Evolutionary conservation across 192 early-diverging fungal genomes (phyloP), one percentile per base, ranked within the genome.

Genomic region (Umbelopsis ramanniana): DNA sequence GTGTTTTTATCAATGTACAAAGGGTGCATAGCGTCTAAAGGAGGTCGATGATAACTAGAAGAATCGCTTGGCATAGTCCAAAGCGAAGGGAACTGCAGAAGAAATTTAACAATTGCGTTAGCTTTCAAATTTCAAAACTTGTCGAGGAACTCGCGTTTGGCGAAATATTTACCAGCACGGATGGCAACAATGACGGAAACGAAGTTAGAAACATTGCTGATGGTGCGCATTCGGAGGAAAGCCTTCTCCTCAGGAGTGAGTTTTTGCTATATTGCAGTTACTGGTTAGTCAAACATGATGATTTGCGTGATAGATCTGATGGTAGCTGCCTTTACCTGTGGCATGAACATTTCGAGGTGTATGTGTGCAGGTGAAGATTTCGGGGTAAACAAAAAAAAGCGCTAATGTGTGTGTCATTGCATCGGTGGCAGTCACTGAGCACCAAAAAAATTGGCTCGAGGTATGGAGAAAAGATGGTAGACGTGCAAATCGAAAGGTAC

Each of bases 201-300:
- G 68, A 79, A 79, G 53, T 75, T 79, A 24, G 69, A 71, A 11
- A 79, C 73, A 21, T 69, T 79, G 35, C 52, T 63, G 37, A 79
- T 50, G 10, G 77, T 79, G n/a, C 73, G 72, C 37, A 71, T 69
- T 68, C 77, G 67, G n/a, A 79, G 54, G 38, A 74, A 66, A 24
- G 77, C 77, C 47, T 74, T 79, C 57, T 79, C 69, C 66, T 79
- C 77, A 60, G 72, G 50, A 48, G 77, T 79, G 45, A 79, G 66
- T 71, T 74, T 70, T 53, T 73, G 77, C 74, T 79, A 23, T 21
- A 69, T 47, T 68, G 43, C 26, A 15, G 12, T 10, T 63, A 38
- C n/a, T 54, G 23, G 23, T 35, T 52, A 46, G 67, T 54, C 11
- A 24, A 43, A 48, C 29, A 38, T 1, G 6, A 52, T 22, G 15